A percentile compares a stretch with the other conserved stretches of the same genome.
Conservation (phyloP, 257 asterid species). For the Solanum appendiculatum region DNA sequence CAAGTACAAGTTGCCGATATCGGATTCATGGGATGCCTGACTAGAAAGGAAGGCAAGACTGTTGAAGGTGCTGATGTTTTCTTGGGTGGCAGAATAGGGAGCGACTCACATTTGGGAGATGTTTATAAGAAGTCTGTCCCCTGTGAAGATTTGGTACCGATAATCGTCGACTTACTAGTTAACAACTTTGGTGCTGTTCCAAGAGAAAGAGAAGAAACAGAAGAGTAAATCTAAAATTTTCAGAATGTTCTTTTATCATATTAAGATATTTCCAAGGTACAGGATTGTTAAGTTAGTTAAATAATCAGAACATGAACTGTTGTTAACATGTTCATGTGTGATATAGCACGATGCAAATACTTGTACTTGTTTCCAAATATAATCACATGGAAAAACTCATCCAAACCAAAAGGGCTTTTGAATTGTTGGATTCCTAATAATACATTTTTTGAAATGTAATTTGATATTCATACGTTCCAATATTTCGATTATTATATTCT, state of each 20-base stretch:
- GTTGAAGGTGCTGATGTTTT: constrained; percentile 87
- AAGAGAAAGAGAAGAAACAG: constrained; percentile 61
- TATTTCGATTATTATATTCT: background rate
- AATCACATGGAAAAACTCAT: background rate
- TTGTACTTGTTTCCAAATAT: background rate
- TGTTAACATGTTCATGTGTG: background rate
- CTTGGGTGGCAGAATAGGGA: constrained; percentile 85
- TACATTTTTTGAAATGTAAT: background rate
- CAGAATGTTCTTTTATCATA: background rate
- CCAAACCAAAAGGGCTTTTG: background rate
- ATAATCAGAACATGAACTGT: background rate
- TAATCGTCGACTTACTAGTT: constrained; percentile 64
- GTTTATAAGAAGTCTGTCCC: constrained; percentile 78
- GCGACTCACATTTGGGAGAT: constrained; percentile 91
- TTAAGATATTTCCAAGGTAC: background rate
- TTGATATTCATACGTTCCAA: background rate
- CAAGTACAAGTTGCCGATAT: constrained; percentile 97
- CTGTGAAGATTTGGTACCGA: constrained; percentile 75
- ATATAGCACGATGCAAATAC: background rate
- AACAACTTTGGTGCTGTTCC: constrained; percentile 67
- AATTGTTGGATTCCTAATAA: background rate
- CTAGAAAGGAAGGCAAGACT: constrained; percentile 50
- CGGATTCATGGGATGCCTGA: constrained; percentile 97
- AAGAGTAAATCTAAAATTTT: constrained; percentile 27
- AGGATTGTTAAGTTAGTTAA: background rate